Evolutionary conservation across 2,329 filamentous ascomycete genomes (phyloP).

Genomic region (Colletotrichum echinochloae): DNA sequence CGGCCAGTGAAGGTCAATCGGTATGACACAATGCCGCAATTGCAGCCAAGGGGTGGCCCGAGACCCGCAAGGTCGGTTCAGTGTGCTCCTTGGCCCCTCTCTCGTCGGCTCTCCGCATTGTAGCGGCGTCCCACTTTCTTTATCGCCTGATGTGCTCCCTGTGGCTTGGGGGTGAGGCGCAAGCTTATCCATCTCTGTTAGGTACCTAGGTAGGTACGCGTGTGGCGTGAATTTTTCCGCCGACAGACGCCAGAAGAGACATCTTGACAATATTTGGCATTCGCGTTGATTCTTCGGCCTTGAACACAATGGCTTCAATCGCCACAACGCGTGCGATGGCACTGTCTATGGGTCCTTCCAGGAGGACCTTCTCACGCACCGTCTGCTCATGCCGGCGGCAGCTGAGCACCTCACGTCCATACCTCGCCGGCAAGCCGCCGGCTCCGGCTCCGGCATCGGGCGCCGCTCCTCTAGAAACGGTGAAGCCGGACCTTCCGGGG

Average conservation of each 20-base stretch:
- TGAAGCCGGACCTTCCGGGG: slow-evolving; percentile 55
- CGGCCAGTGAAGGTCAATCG: slow-evolving; percentile 28
- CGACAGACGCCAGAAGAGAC: slow-evolving; percentile 5
- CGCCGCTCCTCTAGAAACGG: slow-evolving; percentile 44
- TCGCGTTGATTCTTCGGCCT: background rate
- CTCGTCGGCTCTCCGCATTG: slow-evolving; percentile 32
- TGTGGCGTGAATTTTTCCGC: slow-evolving; percentile 34
- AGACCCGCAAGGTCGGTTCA: slow-evolving; percentile 29
- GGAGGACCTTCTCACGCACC: slow-evolving; percentile 57
- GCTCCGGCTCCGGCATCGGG: slow-evolving; percentile 36
- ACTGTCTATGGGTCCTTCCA: slow-evolving; percentile 47
- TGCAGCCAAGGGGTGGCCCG: slow-evolving; percentile 26
- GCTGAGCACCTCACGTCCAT: slow-evolving; percentile 59
- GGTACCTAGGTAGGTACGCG: background rate
- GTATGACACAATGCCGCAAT: slow-evolving; percentile 35
- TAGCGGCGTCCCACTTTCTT: slow-evolving; percentile 10
- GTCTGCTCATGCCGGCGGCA: slow-evolving; percentile 64
- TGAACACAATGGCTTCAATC: slow-evolving; percentile 22
- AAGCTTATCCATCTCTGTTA: too few relatives aligned
- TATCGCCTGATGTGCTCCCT: background rate
- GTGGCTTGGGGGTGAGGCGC: slow-evolving; percentile 33
- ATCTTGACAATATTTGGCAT: background rate
- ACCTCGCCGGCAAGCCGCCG: slow-evolving; percentile 47
- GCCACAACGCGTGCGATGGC: slow-evolving; percentile 45
- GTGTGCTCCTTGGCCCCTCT: background rate